Base-by-base conservation (phyloP, 192 early-diverging fungal species). In the Coemansia sp. region DNA sequence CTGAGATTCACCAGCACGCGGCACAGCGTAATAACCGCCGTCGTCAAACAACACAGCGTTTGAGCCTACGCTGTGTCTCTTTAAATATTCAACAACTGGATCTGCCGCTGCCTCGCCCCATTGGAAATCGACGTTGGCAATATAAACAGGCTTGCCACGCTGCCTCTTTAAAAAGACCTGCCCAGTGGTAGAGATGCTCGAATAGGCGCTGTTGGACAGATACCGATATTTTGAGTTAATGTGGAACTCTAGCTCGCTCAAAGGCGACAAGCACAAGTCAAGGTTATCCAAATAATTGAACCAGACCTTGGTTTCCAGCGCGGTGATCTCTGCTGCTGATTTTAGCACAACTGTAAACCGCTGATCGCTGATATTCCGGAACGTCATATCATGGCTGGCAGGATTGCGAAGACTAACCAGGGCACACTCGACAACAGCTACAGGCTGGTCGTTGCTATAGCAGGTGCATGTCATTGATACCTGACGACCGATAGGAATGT, bases 251-350 rank as follows among this genome's bases (percentile, higher is more conserved):
- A 97, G 63, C n/a, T 22, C 73, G 61, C 49, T 25, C 7, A 86
- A 86, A 20, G 87, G 75, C 5, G 59, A 74, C 28, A 92, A 68
- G 32, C 76, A 65, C 8, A 66, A 42, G 2, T 62, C 20, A 0
- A 10, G 6, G 6, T 55, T 55, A 0, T 63, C 68, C n/a, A 40
- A 42, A 28, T 65, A 63, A n/a, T 82, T 74, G 67, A 96, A 87
- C 94, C 94, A 98, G 55, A 87, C 82, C 79, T 92, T 95, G 67
- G 90, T 80, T 66, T 89, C 83, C 34, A 98, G 85, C 30, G 89
- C 89, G 28, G 86, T 86, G 50, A 93, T 77, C 51, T 95, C 93
- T 70, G 91, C 89, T 12, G 75, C 72, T 16, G 86, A 82, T 1
- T 71, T 63, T 18, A 96, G 73, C 29, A 73, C 74, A 45, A 98